Evolutionary conservation across 805 yeast species (phyloP).

Genomic region (Wickerhamiella lipophila): DNA sequence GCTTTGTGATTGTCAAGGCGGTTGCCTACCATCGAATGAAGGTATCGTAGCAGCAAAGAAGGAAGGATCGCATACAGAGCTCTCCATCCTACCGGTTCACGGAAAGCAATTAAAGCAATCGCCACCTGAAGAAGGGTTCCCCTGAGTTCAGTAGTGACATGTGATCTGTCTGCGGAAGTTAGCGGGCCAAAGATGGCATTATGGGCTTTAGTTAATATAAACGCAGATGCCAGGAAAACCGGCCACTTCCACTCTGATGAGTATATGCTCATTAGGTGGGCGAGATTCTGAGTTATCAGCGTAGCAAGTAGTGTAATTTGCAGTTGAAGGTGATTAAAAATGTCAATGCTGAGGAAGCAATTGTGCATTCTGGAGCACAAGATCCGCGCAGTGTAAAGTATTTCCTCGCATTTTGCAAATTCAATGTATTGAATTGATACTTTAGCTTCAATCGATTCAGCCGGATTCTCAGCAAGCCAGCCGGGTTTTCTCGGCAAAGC

Average conservation of each 20-base stretch:
- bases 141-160: slow-evolving; percentile 8
- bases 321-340: background rate
- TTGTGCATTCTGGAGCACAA: no score
- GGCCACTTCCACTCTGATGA: slow-evolving; percentile 1
- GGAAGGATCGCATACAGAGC: slow-evolving; percentile 11
- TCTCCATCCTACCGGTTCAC: slow-evolving; percentile 13
- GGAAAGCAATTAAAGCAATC: slow-evolving; percentile 14
- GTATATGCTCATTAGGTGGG: background rate
- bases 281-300: background rate
- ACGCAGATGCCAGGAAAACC: background rate
- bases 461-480: no score
- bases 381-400: no score
- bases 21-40: slow-evolving; percentile 10
- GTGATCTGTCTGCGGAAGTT: slow-evolving; percentile 8
- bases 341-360: background rate
- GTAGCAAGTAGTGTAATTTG: background rate
- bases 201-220: background rate
- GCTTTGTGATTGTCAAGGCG: slow-evolving; percentile 1
- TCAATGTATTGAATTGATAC: no score
- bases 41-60: slow-evolving; percentile 11
- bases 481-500: no score
- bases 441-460: no score
- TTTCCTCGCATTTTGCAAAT: no score
- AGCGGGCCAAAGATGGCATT: slow-evolving; percentile 12
- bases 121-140: slow-evolving; percentile 14